Conservation (phyloP, 495 filamentous ascomycete species). For the Copromyces sp. region DNA sequence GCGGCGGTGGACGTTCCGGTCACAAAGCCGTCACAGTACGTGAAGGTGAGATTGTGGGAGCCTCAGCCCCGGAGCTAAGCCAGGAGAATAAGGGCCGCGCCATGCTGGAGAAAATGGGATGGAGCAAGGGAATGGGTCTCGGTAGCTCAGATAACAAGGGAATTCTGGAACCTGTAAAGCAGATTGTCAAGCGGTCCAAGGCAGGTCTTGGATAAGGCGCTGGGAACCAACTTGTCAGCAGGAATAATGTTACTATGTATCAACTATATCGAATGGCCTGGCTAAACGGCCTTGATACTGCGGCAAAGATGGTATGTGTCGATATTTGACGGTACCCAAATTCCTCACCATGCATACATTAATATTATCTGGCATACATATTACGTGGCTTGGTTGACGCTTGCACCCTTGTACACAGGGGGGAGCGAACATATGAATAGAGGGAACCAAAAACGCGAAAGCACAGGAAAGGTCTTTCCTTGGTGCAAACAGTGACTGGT, state of each 20-base stretch:
- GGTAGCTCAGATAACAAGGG: constrained; percentile 78
- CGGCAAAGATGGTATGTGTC: neutral
- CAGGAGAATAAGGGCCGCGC: constrained; percentile 71
- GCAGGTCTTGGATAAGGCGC: constrained; percentile 69
- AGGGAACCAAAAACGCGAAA: neutral
- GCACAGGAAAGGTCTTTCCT: neutral
- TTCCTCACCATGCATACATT: neutral
- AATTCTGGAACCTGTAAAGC: constrained; percentile 74
- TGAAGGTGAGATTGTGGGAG: constrained; percentile 88
- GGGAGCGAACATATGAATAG: neutral
- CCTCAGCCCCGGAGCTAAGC: constrained; percentile 71
- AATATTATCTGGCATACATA: neutral
- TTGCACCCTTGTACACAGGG: neutral
- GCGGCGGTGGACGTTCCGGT: constrained; percentile 14
- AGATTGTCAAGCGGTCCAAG: constrained; percentile 77
- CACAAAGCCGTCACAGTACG: constrained; percentile 46
- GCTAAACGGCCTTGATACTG: neutral
- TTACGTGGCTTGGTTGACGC: neutral
- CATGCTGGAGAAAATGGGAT: constrained; percentile 98
- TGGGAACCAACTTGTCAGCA: neutral
- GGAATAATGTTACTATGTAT: neutral
- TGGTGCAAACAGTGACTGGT: neutral
- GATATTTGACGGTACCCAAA: neutral
- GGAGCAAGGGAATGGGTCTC: constrained; percentile 79
- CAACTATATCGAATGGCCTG: neutral